Percentiles rank a stretch among this genome's conserved stretches.
phyloP scores from a whole-genome alignment of 768 basidiomycete genomes.

The Calocera viscosa region DNA sequence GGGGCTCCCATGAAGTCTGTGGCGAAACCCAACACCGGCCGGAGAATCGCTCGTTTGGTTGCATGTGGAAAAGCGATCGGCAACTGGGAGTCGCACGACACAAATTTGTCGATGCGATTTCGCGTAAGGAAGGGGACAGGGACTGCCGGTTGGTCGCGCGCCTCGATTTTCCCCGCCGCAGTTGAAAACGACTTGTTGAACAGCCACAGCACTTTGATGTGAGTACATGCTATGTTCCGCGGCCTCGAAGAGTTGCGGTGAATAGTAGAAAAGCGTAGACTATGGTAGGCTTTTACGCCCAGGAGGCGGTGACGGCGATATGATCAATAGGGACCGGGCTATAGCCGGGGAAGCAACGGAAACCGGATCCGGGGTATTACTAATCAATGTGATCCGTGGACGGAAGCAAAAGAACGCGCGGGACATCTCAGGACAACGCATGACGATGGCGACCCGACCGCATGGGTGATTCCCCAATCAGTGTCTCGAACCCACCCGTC shows the following conservation, averaged over 20 bases:
- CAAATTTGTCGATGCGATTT: background rate
- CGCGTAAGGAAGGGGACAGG: too few relatives aligned
- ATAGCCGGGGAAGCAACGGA: background rate
- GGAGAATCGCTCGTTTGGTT: background rate
- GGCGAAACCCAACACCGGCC: background rate
- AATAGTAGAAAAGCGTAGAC: too few relatives aligned
- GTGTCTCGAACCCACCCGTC: background rate
- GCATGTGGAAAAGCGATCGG: background rate
- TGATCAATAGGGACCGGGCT: background rate
- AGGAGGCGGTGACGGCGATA: background rate
- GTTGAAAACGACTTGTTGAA: too few relatives aligned
- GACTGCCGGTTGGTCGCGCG: too few relatives aligned
- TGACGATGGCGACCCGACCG: background rate
- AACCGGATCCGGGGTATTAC: background rate
- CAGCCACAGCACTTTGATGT: too few relatives aligned
- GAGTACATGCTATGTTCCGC: too few relatives aligned
- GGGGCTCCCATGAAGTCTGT: background rate
- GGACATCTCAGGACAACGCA: background rate
- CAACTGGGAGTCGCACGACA: background rate
- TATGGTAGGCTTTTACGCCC: background rate
- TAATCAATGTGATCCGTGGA: background rate
- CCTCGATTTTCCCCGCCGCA: too few relatives aligned
- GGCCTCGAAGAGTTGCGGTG: too few relatives aligned
- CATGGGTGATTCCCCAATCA: background rate
- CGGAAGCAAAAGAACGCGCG: background rate